Conservation (phyloP, 2,329 filamentous ascomycete genomes). For the Penicillium sp. region DNA sequence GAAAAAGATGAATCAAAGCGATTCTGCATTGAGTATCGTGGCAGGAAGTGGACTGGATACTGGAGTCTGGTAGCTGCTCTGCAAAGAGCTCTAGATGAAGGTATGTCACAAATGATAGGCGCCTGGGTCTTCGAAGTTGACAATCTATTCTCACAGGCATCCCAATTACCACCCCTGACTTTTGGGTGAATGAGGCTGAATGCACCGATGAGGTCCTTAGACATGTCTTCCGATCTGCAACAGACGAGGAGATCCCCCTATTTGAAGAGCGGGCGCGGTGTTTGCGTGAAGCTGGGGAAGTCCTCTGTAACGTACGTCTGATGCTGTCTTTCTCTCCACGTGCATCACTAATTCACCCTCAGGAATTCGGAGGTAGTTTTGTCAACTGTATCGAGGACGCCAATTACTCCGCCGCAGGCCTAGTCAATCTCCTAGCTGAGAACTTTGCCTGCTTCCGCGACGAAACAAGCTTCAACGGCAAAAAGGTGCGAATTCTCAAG, state of each 20-base stretch:
- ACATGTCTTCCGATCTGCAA: slow-evolving; percentile 82
- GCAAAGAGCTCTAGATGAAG: slow-evolving; percentile 84
- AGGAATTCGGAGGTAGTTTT: slow-evolving; percentile 76
- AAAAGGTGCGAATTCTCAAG: slow-evolving; percentile 80
- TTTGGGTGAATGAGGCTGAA: slow-evolving; percentile 75
- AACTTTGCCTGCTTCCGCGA: slow-evolving; percentile 87
- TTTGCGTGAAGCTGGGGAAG: slow-evolving; percentile 75
- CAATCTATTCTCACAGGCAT: slow-evolving; percentile 55
- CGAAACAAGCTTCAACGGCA: slow-evolving; percentile 70
- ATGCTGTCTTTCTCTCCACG: background rate
- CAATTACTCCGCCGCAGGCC: slow-evolving; percentile 71
- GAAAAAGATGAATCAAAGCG: slow-evolving; percentile 61
- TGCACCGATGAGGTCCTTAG: slow-evolving; percentile 71
- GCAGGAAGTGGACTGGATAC: slow-evolving; percentile 85
- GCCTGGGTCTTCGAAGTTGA: background rate
- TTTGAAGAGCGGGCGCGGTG: slow-evolving; percentile 74
- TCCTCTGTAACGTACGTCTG: slow-evolving; percentile 68
- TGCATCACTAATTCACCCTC: slow-evolving; percentile 11
- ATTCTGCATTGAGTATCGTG: slow-evolving; percentile 79
- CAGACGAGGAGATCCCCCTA: slow-evolving; percentile 82
- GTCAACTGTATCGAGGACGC: slow-evolving; percentile 70
- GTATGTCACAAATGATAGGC: slow-evolving; percentile 37
- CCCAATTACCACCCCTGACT: slow-evolving; percentile 82
- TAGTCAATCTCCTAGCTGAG: slow-evolving; percentile 81
- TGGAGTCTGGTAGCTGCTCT: slow-evolving; percentile 88